phyloP scores from a whole-genome alignment of 1,139 yeast species.

The Diutina rugosa region DNA sequence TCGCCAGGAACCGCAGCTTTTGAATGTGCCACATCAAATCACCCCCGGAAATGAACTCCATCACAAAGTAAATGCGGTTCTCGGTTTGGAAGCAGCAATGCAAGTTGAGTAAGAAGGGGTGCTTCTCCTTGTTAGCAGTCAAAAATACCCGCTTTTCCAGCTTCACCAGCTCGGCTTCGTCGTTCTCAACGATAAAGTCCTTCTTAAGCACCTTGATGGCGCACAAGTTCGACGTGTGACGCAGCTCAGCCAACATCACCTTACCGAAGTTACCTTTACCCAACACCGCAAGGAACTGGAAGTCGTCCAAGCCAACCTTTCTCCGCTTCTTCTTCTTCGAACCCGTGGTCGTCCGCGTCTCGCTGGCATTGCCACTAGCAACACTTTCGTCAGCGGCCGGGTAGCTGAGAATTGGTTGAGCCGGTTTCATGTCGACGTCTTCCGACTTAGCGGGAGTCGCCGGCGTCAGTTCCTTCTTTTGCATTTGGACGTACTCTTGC shows the following conservation, averaged over 20 bases:
- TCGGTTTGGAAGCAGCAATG: constrained; percentile 98
- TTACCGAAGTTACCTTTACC: constrained; percentile 98
- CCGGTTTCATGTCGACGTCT: not conserved
- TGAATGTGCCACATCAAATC: constrained; percentile 99
- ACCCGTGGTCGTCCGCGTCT: not conserved
- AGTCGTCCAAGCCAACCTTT: constrained; percentile 89
- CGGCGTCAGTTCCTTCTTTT: not conserved
- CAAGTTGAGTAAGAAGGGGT: constrained; percentile 83
- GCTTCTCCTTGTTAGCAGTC: constrained; percentile 79
- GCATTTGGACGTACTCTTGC: not conserved
- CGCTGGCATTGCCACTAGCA: not conserved
- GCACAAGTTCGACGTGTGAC: constrained; percentile 64
- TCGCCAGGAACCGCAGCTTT: constrained; percentile 75
- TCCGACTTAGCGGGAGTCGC: not conserved
- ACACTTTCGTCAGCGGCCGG: not conserved
- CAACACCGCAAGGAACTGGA: constrained; percentile 81
- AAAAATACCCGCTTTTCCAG: constrained; percentile 89
- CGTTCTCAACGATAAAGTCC: constrained; percentile 88
- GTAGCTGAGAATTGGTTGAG: not conserved
- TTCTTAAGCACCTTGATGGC: constrained; percentile 94
- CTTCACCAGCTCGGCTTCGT: constrained; percentile 89
- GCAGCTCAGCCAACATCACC: constrained; percentile 91
- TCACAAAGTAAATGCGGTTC: constrained; percentile 90
- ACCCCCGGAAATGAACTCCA: constrained; percentile 97
- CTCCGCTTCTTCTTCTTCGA: constrained; percentile 25